Percentiles rank a stretch among this genome's conserved stretches.
These are phyloP conservation scores for Jamesozyma gamospora DNA, from an alignment of 805 yeast species.

Conservation along the genomic window DNA sequence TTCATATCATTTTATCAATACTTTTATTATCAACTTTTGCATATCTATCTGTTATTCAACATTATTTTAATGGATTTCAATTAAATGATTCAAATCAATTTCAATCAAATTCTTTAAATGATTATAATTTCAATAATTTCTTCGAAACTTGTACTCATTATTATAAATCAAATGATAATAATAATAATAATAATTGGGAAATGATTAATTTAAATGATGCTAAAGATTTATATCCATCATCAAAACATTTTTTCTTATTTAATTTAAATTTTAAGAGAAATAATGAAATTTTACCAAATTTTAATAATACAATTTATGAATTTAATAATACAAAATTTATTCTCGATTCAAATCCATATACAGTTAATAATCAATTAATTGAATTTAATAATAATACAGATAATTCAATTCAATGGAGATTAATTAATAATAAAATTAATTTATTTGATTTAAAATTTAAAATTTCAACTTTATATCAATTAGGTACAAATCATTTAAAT, in stretches of 20 bases:
- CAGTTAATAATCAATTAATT: constrained; percentile 11
- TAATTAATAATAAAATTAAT: constrained; percentile 16
- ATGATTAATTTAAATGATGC: constrained; percentile 15
- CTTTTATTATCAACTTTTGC: constrained; percentile 70
- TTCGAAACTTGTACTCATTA: constrained; percentile 23
- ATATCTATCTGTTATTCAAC: constrained; percentile 65
- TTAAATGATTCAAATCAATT: constrained; percentile 14
- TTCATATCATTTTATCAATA: constrained; percentile 68
- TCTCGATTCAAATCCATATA: constrained; percentile 15
- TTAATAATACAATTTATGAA: constrained; percentile 27
- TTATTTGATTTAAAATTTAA: constrained; percentile 2
- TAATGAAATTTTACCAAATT: constrained; percentile 8
- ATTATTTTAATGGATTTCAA: constrained; percentile 40
- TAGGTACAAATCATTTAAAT: constrained; percentile 37
- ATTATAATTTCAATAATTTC: constrained; percentile 12
- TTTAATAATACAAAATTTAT: constrained; percentile 16
- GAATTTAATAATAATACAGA: constrained; percentile 6
- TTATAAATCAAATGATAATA: constrained; percentile 10
- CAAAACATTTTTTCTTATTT: constrained; percentile 26
- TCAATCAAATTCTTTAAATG: constrained; percentile 6
- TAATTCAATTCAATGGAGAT: constrained; percentile 51
- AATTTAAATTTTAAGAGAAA: constrained; percentile 21
- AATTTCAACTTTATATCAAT: constrained; percentile 2
- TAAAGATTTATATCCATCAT: constrained; percentile 3
- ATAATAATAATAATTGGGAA: constrained; percentile 14